Evolutionary conservation across 164 flowering plant genomes (phyloP), one percentile per base, ranked within the genome.

Genomic region (Akebia trifoliata): DNA sequence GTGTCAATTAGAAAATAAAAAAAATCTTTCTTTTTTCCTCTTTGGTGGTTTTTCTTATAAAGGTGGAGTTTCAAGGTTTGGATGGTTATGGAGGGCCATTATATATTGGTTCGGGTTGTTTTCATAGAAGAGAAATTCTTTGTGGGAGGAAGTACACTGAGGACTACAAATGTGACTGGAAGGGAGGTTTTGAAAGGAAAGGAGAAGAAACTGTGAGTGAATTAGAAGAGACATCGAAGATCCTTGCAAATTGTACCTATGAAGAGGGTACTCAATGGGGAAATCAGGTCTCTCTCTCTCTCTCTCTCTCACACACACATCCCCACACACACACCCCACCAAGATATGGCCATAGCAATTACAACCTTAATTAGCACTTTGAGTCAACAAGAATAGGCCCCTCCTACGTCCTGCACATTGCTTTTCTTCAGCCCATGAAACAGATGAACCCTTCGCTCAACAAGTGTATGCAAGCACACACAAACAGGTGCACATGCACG

Each of bases 211-310:
- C 44, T 46, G 39, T 43, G 0, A 17, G 6, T 28, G 70, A 57
- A 6, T 42, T 69, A 51, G 68, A 69, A 60, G 67, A 72, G 20
- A 64, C 40, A 40, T 54, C 57, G 32, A 75, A 69, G 37, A 62
- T 7, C 5, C 64, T 75, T 43, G 74, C 79, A 17, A 60, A 29
- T 58, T 72, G 76, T 55, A 42, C 54, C 6, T 64, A 50, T 65
- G 79, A 76, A 45, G 45, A 61, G 43, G 51, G 56, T 39, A 70
- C 77, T 18, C 66, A 70, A 28, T 76, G 77, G 80, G 80, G 80
- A 61, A 70, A 55, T 17, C 71, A 70, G 74, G 75, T 76, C 40
- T 54, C 48, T 59, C 38, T 53, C 69, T 58, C 62, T 61, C 62
- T 57, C 59, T 59, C 62, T 63, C 50, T 43, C 50, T 31, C 53